Percentiles rank a stretch among this genome's conserved stretches.
phyloP scores from a whole-genome alignment of 1,139 yeast species.

The Protomyces gravidus region DNA sequence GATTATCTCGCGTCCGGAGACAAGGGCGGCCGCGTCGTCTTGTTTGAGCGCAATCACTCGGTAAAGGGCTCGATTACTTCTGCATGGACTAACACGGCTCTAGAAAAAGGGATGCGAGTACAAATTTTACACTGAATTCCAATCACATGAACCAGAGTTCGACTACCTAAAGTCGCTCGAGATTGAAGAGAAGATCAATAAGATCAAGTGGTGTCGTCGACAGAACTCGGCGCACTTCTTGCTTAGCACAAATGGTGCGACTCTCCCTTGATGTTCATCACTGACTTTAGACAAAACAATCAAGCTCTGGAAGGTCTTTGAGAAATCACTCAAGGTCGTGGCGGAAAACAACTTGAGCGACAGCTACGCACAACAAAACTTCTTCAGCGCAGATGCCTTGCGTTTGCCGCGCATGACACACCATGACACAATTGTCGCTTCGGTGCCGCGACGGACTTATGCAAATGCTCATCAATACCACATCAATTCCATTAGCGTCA shows the following conservation, averaged over 20 bases:
- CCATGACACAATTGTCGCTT: constrained; percentile 92
- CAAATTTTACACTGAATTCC: constrained; percentile 93
- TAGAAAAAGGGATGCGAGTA: constrained; percentile 81
- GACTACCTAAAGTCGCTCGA: constrained; percentile 93
- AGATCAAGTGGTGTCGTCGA: constrained; percentile 91
- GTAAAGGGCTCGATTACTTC: too few relatives aligned
- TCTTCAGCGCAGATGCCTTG: constrained; percentile 42
- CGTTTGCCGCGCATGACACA: constrained; percentile 81
- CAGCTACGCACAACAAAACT: constrained; percentile 35
- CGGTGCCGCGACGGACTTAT: constrained; percentile 86
- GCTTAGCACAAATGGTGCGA: constrained; percentile 66
- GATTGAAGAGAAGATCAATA: constrained; percentile 96
- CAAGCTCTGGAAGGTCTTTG: constrained; percentile 93
- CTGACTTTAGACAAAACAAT: constrained; percentile 70
- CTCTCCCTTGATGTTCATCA: background rate
- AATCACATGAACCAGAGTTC: constrained; percentile 97
- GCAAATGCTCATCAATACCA: constrained; percentile 98
- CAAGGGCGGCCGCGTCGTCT: constrained; percentile 94
- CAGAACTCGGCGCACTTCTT: constrained; percentile 83
- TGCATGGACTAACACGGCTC: background rate
- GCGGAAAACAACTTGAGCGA: constrained; percentile 79
- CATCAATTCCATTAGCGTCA: constrained; percentile 89
- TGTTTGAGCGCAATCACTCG: constrained; percentile 80
- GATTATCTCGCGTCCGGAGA: constrained; percentile 97
- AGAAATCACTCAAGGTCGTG: constrained; percentile 85